Evolutionary conservation across 1,284 basidiomycete species (phyloP), one percentile per base, ranked within the genome.

Genomic region (Somion occarium): DNA sequence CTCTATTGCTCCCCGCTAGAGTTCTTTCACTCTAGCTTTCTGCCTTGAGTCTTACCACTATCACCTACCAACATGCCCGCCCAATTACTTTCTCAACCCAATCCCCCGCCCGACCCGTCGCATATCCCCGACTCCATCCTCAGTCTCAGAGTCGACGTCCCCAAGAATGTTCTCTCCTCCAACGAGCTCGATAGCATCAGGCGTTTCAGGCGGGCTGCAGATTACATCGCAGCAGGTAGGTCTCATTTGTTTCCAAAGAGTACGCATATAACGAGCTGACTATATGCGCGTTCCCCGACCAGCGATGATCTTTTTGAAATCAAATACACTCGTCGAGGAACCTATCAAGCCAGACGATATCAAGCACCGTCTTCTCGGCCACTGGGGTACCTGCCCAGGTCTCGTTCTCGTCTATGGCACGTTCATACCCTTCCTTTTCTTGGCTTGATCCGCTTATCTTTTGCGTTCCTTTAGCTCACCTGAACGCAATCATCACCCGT

Each of bases 281-380:
- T 27, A 34, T 46, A 26, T 46, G 44, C 24, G 24, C 30, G n/a
- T 27, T 30, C 5, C 18, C 9, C 18, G 13, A 45, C 23, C 51
- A 84, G 85, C 85, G 0, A 87, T 88, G 84, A 92, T 91, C 60
- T 94, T 91, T 70, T 72, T 94, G 48, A 82, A 79, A 57, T 71
- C 79, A 57, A 88, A 93, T 59, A 78, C 83, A n/a, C 73, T 91
- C 2, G 70, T 91, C 43, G 77, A 85, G 53, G 71, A 78, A 24
- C 69, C 76, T 15, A 72, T 92, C 48, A 75, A 69, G 15, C 68
- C 73, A 24, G 79, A 86, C 44, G 77, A 92, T 63, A 83, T 93
- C 71, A 93, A 93, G 69, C 72, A 75, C 46, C 82, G 92, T 54
- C 78, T 94, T 19, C 78, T 94, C 13, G 84, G 85, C 0, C 85